Base-by-base conservation (phyloP, 768 basidiomycete genomes). In the Collybia nuda region DNA sequence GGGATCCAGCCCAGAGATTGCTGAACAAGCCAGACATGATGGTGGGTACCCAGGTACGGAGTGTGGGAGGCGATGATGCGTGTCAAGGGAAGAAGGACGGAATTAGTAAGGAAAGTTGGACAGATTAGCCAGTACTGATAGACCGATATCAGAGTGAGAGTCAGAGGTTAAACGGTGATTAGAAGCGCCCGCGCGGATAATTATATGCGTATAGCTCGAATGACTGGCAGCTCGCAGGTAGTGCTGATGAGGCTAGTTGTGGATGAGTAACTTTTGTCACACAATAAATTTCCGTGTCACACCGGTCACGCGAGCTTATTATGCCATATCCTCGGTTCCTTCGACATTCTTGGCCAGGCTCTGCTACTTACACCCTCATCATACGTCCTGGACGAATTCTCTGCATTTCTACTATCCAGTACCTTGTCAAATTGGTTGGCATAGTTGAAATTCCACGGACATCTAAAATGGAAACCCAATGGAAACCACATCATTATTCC, bases 1-100 rank as follows among this genome's bases (percentile, higher is more conserved):
- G 50, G 54, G 56, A 55, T 39, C 58, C 56, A 56, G 58, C 51
- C 60, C 60, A 56, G 6, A 59, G 39, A 47, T 55, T 51, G 35
- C 32, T 55, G 37, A 61, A 21, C 24, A 59, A 22, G 15, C 44
- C 39, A 42, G 56, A 54, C 56, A 60, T 60, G 18, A 42, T 4
- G 38, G 17, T 29, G 24, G 40, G 39, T 29, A 40, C 23, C 18
- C 32, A 26, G 40, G 41, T 17, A 43, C n/a, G 41, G n/a, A 22
- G 38, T 47, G 47, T 48, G 47, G 32, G 48, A 48, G 47, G 6
- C 22, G 35, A 40, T 26, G 42, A 48, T 40, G 37, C 6, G 15
- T 47, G 21, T 49, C 18, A 44, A 37, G 44, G 36, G 44, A 38
- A 40, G 38, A 42, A 54, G 28, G 52, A 49, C 44, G 37, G 43